Base-by-base conservation (phyloP, 1,284 basidiomycete species). In the Vanrija pseudolonga region DNA sequence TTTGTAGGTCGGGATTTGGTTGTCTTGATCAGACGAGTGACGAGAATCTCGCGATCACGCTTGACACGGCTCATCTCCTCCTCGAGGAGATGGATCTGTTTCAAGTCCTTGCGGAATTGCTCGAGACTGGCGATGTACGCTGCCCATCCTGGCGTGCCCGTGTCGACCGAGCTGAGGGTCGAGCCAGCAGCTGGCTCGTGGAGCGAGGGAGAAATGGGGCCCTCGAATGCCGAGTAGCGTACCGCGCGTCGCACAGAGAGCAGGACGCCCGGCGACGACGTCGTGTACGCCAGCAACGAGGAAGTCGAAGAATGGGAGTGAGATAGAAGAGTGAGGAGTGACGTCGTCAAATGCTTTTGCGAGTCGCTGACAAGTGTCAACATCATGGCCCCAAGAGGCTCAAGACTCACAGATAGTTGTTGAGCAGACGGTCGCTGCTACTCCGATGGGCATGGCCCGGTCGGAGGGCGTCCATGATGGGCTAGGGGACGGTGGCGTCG, bases 221-320 rank as follows among this genome's bases (percentile, higher is more conserved):
- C 75, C 56, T 77, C 75, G 56, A 76, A 77, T 0, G 69, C 74
- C 4, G 75, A 71, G 60, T 77, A 71, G 23, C 73, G 71, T 8
- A 77, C 75, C 0, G 69, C 64, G 26, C 71, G 64, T 20, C 75
- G 69, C 42, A 77, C 62, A 8, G 72, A 67, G 17, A 63, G 65
- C 20, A 71, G 57, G 12, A 77, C 73, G 14, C 75, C 75, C 3
- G 75, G 72, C 1, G 75, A 77, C 9, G 75, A 77, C 9, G 75
- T 77, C 6, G 73, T 70, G 55, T 77, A 77, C 38, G 75, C 75
- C 39, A 76, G 65, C 37, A 77, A 62, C 4, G 75, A 77, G 17
- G 75, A 77, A 7, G 74, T 74, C 19, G 75, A 76, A 7, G 74
- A 67, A 53, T 77, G 74, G 12, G 75, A 75, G 57, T 77, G 74